Conservation (phyloP, 2,329 filamentous ascomycete species). For the Beauveria pseudobassiana region DNA sequence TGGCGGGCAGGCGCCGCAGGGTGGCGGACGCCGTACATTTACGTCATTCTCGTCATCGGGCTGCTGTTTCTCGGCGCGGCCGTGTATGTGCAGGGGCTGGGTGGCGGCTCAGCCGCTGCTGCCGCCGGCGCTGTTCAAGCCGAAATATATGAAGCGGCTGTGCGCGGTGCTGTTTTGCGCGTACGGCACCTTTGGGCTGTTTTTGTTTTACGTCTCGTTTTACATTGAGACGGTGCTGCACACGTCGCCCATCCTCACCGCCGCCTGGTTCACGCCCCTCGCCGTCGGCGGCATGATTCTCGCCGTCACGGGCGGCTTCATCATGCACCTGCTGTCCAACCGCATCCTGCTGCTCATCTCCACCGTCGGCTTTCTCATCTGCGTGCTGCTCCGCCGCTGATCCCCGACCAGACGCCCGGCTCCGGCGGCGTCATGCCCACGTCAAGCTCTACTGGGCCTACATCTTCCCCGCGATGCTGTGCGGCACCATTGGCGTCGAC, state of each 20-base stretch:
- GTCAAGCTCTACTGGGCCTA: constrained; percentile 58
- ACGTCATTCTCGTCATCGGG: constrained; percentile 56
- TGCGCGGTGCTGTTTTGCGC: constrained; percentile 53
- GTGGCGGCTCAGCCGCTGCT: constrained; percentile 61
- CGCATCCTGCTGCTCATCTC: constrained; percentile 56
- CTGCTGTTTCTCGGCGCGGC: constrained; percentile 50
- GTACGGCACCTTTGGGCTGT: constrained; percentile 63
- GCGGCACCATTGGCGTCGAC: constrained; percentile 65
- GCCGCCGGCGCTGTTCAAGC: constrained; percentile 60
- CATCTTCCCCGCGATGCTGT: constrained; percentile 63
- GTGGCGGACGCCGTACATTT: constrained; percentile 69
- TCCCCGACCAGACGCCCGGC: constrained; percentile 41
- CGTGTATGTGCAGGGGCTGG: constrained; percentile 65
- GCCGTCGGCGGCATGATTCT: constrained; percentile 61
- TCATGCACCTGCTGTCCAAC: constrained; percentile 60
- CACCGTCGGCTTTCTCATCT: constrained; percentile 49
- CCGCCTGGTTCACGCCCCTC: constrained; percentile 63
- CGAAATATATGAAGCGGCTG: constrained; percentile 61
- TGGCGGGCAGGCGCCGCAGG: constrained; percentile 57
- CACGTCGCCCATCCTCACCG: constrained; percentile 52
- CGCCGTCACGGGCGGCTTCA: constrained; percentile 52
- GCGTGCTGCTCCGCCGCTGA: constrained; percentile 54
- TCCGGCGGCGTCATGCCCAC: constrained; percentile 15
- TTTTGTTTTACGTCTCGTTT: constrained; percentile 61
- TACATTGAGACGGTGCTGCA: constrained; percentile 57